Evolutionary conservation across 1,284 basidiomycete species (phyloP).

Genomic region (Flammula alnicola): DNA sequence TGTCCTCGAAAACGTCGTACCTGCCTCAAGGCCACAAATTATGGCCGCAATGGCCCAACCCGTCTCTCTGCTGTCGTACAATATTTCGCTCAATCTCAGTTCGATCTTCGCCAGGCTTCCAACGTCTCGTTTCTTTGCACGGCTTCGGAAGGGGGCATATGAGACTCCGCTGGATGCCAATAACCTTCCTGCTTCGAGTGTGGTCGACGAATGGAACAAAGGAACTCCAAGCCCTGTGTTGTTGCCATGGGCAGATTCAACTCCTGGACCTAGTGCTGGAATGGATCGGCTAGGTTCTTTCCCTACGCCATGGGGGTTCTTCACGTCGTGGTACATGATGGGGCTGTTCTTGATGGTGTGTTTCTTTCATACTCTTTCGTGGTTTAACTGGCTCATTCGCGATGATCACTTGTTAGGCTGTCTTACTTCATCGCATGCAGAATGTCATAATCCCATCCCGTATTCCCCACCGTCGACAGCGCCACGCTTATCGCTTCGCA

Average conservation of each 20-base stretch:
- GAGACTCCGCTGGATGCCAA: slow-evolving; percentile 21
- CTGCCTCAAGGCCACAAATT: too few species aligned
- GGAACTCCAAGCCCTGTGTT: slow-evolving; percentile 16
- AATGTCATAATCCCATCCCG: slow-evolving; percentile 76
- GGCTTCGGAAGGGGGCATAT: slow-evolving; percentile 41
- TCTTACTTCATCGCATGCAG: slow-evolving; percentile 74
- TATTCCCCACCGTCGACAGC: slow-evolving; percentile 34
- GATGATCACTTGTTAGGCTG: slow-evolving; percentile 45
- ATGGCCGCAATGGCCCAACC: slow-evolving; percentile 13
- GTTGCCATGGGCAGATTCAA: background rate
- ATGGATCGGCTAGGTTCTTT: slow-evolving; percentile 32
- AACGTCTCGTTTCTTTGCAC: slow-evolving; percentile 43
- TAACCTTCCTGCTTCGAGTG: slow-evolving; percentile 13
- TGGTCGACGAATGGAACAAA: slow-evolving; percentile 15
- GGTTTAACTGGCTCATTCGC: background rate
- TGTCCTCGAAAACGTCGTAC: too few species aligned
- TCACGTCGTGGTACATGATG: slow-evolving; percentile 71
- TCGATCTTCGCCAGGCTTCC: slow-evolving; percentile 46
- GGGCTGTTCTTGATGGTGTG: slow-evolving; percentile 68
- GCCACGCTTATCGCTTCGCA: slow-evolving; percentile 34
- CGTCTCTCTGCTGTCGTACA: slow-evolving; percentile 28
- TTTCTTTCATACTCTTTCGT: slow-evolving; percentile 13
- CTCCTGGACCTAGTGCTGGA: background rate
- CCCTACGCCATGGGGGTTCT: slow-evolving; percentile 69
- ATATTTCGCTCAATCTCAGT: slow-evolving; percentile 43